Base-by-base conservation (phyloP, 495 filamentous ascomycete genomes). In the Emericellopsis terricola region DNA sequence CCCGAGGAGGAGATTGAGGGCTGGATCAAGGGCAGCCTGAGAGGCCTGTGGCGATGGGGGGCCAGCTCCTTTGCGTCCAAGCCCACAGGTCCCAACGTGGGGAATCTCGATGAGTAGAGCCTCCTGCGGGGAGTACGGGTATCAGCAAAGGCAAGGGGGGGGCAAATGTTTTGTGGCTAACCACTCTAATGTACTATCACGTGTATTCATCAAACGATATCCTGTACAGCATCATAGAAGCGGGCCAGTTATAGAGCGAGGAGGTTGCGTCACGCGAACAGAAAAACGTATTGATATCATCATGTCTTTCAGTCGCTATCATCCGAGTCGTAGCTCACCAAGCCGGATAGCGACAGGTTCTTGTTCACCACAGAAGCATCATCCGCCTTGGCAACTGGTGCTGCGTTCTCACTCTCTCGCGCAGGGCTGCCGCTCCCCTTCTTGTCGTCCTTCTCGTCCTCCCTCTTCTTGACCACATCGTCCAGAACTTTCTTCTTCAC, bases 1-100 rank as follows among this genome's bases (percentile, higher is more conserved):
- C 65, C 71, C 2, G 60, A 71, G 49, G 76, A 76, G 49, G 76
- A 82, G 44, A 55, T 81, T 28, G 65, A 76, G 41, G 76, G 76
- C 15, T 69, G 55, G 56, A 64, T 65, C 28, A 71, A 68, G 49
- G 62, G 65, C 2, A 53, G 54, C 15, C 33, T 65, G 30, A 49
- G 62, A 8, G 44, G 51, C 32, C 41, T 62, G 7, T 64, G 46
- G 28, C 59, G 54, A 15, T 66, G 60, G 60, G 55, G 59, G 1
- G 39, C 45, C 8, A 48, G 41, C 17, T 27, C n/a, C 1, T 42
- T 33, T 28, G 40, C 42, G 37, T 40, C 39, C 9, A 33, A 45
- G 17, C 44, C 43, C 27, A 41, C 38, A 23, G 43, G 52, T 33
- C 30, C 27, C 8, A 45, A 48, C 36, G 6, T 19, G 4, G 37